phyloP scores from a whole-genome alignment of 768 basidiomycete species.

The Hirschioporus abietinus region DNA sequence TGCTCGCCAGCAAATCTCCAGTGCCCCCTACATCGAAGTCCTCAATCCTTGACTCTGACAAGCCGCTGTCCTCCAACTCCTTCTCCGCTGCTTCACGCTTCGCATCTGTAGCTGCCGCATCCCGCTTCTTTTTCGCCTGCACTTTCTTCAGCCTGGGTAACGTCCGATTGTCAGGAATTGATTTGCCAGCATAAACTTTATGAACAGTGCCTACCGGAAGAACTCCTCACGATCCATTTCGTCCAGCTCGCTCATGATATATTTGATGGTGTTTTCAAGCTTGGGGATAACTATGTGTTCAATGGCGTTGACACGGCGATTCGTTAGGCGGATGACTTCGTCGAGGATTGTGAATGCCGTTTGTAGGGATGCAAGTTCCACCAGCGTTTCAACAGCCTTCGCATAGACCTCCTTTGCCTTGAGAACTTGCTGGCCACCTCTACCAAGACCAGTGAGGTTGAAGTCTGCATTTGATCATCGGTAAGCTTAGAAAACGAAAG shows the following conservation, averaged over 20 bases:
- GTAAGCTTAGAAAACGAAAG: constrained; percentile 3
- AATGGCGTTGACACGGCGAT: constrained; percentile 97
- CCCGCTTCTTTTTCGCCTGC: constrained; percentile 94
- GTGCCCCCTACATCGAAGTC: constrained; percentile 31
- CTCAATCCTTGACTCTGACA: constrained; percentile 19
- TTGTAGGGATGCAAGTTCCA: constrained; percentile 94
- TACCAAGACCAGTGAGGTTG: constrained; percentile 92
- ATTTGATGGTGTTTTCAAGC: constrained; percentile 96
- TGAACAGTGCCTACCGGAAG: constrained; percentile 55
- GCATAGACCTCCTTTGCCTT: constrained; percentile 96
- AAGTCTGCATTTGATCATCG: constrained; percentile 53
- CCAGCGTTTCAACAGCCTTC: constrained; percentile 94
- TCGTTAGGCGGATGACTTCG: constrained; percentile 98
- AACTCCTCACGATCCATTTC: constrained; percentile 98
- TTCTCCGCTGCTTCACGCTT: constrained; percentile 12
- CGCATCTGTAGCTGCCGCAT: constrained; percentile 37
- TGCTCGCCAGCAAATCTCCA: constrained; percentile 72
- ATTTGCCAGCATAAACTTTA: constrained; percentile 7
- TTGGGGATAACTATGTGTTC: constrained; percentile 96
- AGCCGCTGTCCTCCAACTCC: constrained; percentile 16
- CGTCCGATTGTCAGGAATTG: constrained; percentile 7
- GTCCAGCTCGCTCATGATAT: constrained; percentile 94
- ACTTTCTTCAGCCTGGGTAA: constrained; percentile 82
- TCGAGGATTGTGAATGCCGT: constrained; percentile 98
- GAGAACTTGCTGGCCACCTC: constrained; percentile 94